Evolutionary conservation across 768 basidiomycete species (phyloP), one percentile per base, ranked within the genome.

Genomic region (Udeniomyces megalosporus): DNA sequence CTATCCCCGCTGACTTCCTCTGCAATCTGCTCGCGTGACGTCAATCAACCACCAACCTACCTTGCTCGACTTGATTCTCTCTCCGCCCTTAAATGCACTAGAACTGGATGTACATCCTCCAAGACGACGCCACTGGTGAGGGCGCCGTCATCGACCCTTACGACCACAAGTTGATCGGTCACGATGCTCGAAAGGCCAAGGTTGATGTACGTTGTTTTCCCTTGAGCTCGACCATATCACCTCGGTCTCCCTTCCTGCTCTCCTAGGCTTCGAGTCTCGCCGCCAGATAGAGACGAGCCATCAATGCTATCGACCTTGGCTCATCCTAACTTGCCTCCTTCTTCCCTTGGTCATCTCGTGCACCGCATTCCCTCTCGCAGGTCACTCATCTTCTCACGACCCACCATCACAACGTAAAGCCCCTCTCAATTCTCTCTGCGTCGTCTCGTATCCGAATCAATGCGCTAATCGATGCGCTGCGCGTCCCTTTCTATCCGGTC

Each of bases 91-190:
- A n/a, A 3, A 15, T 38, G 4, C 26, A 17, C 17, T 38, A 35
- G 60, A 65, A 65, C 58, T 65, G 63, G 63, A 65, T 65, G 63
- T 65, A 65, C 51, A 42, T 65, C 52, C 31, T 65, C 45, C 22
- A 22, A 0, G 63, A 60, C 24, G 34, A 51, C 7, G 28, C 31
- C 15, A 29, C 58, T 7, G 42, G 52, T 11, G 22, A 29, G 2
- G 58, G 29, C 28, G 63, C 58, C n/a, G 63, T 60, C 47, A 38
- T 65, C 2, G 63, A 65, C 24, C 63, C 63, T 8, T 65, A 65
- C 52, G 26, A 53, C 26, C 56, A 56, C 7, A 49, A 58, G 51
- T 17, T n/a, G 1, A 65, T 65, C 34, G 28, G 31, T 20, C 24
- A 45, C 22, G 63, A 65, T 24, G 63, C 47, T 3, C 28, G 46